Base-by-base conservation (phyloP, 2,329 filamentous ascomycete genomes). In the Penicillium sp. region DNA sequence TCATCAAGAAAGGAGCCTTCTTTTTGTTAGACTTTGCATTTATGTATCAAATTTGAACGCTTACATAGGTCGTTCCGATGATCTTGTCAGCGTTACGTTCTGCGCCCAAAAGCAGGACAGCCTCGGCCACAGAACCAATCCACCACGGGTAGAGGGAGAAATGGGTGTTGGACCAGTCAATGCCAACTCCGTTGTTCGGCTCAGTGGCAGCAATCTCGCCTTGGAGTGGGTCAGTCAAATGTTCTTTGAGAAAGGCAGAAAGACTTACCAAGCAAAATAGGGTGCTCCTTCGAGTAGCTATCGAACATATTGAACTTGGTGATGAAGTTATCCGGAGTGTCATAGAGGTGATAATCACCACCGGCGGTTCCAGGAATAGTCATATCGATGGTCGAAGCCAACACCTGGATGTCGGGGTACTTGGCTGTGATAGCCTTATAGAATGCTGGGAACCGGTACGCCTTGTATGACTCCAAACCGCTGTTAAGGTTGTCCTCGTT, bases 401-500 rank as follows among this genome's bases (percentile, higher is more conserved):
- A 74, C 14, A 81, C 75, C 4, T 61, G 65, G 16, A 87, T 81
- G 45, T 85, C 75, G 0, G 83, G 82, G 57, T 86, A 85, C 6
- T 71, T 75, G 29, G 73, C 72, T 42, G 75, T 77, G 70, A 88
- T 84, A 14, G 84, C 85, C 38, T 84, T 69, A 56, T 85, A 77
- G 70, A 88, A 86, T 61, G 78, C 72, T 4, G 78, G 75, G 66
- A 87, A 86, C 4, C 85, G 81, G 54, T 82, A 78, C 46, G 78
- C 76, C 62, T 79, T 81, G 5, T 79, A 76, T 1, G 76, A 69
- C 67, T 76, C 80, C 4, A 80, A 76, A 0, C 78, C 80, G 3
- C 77, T 77, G 24, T 76, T 79, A 4, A 87, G 78, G 75, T 82
- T 83, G 61, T 89, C 86, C 66, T 89, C 86, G 66, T 89, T 88